Evolutionary conservation across 176 grass and related monocot genomes (phyloP).

Genomic region (Chrysopogon serrulatus): DNA sequence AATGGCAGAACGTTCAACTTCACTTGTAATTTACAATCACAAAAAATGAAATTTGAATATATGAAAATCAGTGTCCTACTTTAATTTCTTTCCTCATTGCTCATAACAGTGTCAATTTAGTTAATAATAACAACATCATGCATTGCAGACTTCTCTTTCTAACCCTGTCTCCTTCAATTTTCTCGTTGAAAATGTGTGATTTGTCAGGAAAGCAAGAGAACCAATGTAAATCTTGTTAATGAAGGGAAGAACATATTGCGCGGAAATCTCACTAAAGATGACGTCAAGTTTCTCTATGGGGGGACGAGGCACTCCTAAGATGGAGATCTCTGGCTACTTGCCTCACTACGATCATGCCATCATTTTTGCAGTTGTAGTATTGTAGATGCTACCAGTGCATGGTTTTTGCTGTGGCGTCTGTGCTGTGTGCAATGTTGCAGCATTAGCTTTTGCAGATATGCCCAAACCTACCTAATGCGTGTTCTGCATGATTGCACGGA

Average conservation of each 20-base stretch:
- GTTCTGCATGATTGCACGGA: too few species aligned
- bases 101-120: not conserved
- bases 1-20: not conserved
- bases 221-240: constrained; percentile 39
- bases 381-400: too few species aligned
- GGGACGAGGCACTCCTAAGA: too few species aligned
- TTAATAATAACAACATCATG: not conserved
- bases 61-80: not conserved
- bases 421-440: too few species aligned
- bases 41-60: not conserved
- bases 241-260: constrained; percentile 9
- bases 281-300: constrained; percentile 35
- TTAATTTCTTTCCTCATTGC: not conserved
- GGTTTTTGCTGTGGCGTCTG: too few species aligned
- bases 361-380: too few species aligned
- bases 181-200: not conserved
- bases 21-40: not conserved
- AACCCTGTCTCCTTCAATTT: not conserved
- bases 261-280: constrained; percentile 33
- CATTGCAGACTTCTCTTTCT: too few species aligned
- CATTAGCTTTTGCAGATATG: too few species aligned
- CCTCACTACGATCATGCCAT: too few species aligned
- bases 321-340: too few species aligned
- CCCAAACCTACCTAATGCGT: too few species aligned
- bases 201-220: constrained; percentile 48